Conservation (phyloP, 805 yeast genomes). For the Suhomyces tanzawaensis region DNA sequence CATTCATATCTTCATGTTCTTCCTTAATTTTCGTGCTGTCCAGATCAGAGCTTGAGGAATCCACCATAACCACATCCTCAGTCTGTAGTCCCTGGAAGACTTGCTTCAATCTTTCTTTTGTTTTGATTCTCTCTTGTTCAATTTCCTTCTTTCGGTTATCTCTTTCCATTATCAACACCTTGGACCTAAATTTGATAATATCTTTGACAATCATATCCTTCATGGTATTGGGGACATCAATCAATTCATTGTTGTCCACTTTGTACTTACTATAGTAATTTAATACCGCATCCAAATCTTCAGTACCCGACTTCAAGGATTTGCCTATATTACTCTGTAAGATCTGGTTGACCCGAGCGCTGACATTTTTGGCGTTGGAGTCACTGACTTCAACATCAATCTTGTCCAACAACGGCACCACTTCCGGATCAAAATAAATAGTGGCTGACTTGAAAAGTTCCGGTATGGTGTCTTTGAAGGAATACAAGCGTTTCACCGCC, state of each 20-base stretch:
- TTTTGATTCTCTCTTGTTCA: conserved; percentile 46
- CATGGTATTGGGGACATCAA: conserved; percentile 55
- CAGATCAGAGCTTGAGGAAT: background rate
- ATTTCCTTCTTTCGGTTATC: conserved; percentile 49
- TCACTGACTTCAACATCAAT: too few relatives aligned
- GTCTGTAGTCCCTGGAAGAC: conserved; percentile 38
- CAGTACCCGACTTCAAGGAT: conserved; percentile 26
- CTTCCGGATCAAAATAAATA: background rate
- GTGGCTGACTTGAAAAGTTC: background rate
- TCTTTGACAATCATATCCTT: conserved; percentile 51
- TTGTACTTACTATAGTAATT: conserved; percentile 41
- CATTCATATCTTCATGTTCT: conserved; percentile 17
- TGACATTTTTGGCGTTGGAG: background rate
- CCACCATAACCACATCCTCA: background rate
- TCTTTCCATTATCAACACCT: conserved; percentile 51
- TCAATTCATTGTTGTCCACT: conserved; percentile 55
- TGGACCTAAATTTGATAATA: conserved; percentile 55
- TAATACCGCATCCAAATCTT: conserved; percentile 35
- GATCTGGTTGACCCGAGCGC: conserved; percentile 3
- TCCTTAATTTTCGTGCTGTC: background rate
- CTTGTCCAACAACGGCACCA: conserved; percentile 1
- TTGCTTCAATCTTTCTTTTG: conserved; percentile 46
- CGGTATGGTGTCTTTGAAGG: background rate
- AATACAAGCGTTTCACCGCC: conserved; percentile 16
- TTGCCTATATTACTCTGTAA: conserved; percentile 11